Conservation (phyloP, 371 early-diverging fungal species). For the Blyttiomyces sp. region DNA sequence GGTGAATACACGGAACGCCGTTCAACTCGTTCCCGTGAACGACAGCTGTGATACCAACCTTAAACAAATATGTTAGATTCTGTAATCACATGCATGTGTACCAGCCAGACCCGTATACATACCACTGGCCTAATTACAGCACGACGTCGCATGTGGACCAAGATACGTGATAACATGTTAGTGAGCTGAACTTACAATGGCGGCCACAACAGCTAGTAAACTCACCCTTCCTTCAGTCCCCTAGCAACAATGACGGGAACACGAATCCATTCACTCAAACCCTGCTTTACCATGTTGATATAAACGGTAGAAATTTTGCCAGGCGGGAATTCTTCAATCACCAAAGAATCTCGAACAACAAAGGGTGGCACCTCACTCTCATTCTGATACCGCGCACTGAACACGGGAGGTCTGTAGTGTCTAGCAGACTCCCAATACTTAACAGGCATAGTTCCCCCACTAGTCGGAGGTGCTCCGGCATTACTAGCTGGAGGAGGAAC, state of each 20-base stretch:
- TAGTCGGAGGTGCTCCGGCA: no score
- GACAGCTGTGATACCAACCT: slow-evolving; percentile 60
- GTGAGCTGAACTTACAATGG: no score
- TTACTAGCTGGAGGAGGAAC: no score
- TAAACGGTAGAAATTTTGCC: slow-evolving; percentile 64
- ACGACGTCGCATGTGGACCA: background rate
- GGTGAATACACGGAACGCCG: slow-evolving; percentile 87
- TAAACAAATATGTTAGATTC: background rate
- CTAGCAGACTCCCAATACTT: slow-evolving; percentile 52
- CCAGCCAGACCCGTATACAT: no score
- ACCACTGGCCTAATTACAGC: slow-evolving; percentile 17
- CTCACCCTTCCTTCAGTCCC: slow-evolving; percentile 56
- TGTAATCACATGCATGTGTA: no score
- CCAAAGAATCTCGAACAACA: slow-evolving; percentile 56
- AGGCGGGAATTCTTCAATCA: slow-evolving; percentile 62
- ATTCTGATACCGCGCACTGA: slow-evolving; percentile 41
- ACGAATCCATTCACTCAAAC: slow-evolving; percentile 64
- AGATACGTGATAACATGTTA: no score
- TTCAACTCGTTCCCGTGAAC: slow-evolving; percentile 91
- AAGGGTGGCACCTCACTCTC: slow-evolving; percentile 71
- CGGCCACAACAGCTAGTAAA: background rate
- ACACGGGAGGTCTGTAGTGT: slow-evolving; percentile 58
- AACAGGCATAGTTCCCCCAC: no score
- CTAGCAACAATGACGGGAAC: slow-evolving; percentile 67
- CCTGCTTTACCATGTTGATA: slow-evolving; percentile 73